phyloP scores from a whole-genome alignment of 345 rosid genomes.

The Rhodamnia rubescens region DNA sequence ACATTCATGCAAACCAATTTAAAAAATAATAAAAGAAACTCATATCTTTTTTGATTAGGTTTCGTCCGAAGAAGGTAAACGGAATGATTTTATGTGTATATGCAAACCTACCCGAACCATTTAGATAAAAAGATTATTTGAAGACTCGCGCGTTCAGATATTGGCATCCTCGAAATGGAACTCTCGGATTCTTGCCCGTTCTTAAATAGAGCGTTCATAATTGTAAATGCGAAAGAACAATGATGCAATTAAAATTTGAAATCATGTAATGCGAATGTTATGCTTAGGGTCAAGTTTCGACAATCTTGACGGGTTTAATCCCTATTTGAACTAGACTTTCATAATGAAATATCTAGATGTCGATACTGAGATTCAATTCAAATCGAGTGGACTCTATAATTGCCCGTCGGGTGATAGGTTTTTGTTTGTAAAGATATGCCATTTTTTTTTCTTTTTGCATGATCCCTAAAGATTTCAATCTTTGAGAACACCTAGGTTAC shows the following conservation, averaged over 20 bases:
- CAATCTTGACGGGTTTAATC: not conserved
- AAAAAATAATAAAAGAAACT: not conserved
- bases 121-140: not conserved
- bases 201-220: not conserved
- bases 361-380: not conserved
- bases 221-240: not conserved
- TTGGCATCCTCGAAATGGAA: not conserved
- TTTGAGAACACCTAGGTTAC: not conserved
- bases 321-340: not conserved
- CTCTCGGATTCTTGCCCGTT: not conserved
- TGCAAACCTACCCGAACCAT: not conserved
- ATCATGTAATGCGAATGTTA: not conserved
- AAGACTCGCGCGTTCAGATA: not conserved
- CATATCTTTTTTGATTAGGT: not conserved
- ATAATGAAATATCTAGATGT: not conserved
- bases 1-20: not conserved
- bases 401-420: no score
- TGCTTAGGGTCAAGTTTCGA: not conserved
- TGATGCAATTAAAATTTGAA: not conserved
- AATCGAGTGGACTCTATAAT: not conserved
- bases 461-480: not conserved
- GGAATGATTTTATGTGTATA: not conserved
- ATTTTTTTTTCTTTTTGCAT: no score
- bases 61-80: not conserved
- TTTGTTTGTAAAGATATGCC: no score